Conservation (phyloP, 352 stramenopile genomes). For the Pythium brassicae region DNA sequence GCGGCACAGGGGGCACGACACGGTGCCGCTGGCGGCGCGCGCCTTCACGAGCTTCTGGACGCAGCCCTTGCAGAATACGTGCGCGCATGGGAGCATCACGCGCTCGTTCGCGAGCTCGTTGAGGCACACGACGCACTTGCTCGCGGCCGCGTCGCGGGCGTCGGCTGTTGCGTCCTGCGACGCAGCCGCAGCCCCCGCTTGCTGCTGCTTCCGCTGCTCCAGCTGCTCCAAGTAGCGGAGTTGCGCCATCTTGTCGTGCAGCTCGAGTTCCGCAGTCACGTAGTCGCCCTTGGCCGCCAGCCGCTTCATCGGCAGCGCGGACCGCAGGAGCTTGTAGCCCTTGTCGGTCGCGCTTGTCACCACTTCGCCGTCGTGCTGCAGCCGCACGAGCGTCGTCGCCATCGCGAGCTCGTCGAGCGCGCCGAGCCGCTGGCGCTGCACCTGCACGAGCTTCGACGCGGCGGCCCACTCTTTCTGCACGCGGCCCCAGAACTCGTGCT, state of each 20-base stretch:
- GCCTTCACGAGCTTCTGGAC: conserved; percentile 29
- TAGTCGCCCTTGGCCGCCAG: conserved; percentile 43
- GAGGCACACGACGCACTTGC: conserved; percentile 75
- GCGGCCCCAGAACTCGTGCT: conserved; percentile 42
- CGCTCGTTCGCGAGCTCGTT: conserved; percentile 53
- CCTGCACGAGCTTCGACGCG: conserved; percentile 64
- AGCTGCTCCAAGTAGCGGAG: conserved; percentile 63
- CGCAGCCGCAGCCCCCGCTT: neutral
- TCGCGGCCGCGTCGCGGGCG: neutral
- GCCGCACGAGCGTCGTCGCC: conserved; percentile 62
- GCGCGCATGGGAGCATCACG: conserved; percentile 82
- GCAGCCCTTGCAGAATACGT: conserved; percentile 71
- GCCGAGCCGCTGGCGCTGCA: conserved; percentile 65
- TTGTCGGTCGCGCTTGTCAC: conserved; percentile 32
- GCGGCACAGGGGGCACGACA: conserved; percentile 63
- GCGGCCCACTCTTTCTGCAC: conserved; percentile 47
- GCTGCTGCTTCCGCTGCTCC: conserved; percentile 16
- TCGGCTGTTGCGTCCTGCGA: neutral
- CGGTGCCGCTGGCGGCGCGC: conserved; percentile 14
- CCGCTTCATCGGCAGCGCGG: conserved; percentile 37
- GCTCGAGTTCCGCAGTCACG: conserved; percentile 27
- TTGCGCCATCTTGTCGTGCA: conserved; percentile 48
- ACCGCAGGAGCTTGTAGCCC: conserved; percentile 50
- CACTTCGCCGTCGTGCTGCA: conserved; percentile 38
- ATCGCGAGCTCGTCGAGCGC: conserved; percentile 74